Conservation (phyloP, 192 early-diverging fungal species). For the Gonapodya prolifera region DNA sequence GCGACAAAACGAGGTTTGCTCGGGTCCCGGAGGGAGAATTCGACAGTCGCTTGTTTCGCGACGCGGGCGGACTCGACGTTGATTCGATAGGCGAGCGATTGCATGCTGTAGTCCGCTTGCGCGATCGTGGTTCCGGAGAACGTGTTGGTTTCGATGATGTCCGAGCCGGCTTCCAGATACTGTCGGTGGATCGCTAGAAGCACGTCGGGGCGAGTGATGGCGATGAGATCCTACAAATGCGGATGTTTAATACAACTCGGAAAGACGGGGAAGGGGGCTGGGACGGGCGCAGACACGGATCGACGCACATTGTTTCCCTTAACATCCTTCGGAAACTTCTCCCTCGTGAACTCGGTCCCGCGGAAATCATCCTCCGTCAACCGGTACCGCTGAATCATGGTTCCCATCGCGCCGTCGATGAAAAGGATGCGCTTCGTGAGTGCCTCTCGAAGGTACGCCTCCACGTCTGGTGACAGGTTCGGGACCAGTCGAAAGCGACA, state of each 20-base stretch:
- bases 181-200: conserved; percentile 81
- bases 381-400: conserved; percentile 72
- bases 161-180: conserved; percentile 83
- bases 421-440: conserved; percentile 83
- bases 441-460: conserved; percentile 59
- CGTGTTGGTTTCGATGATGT: conserved; percentile 96
- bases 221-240: conserved; percentile 89
- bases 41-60: conserved; percentile 70
- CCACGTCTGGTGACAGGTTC: no score
- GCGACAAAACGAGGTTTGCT: conserved; percentile 82
- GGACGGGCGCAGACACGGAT: no score
- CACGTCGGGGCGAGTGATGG: conserved; percentile 76
- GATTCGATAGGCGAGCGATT: conserved; percentile 77
- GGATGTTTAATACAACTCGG: no score
- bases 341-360: conserved; percentile 70
- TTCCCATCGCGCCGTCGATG: conserved; percentile 95
- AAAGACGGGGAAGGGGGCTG: no score
- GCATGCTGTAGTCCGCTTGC: conserved; percentile 81
- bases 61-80: conserved; percentile 82
- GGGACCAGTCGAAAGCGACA: no score
- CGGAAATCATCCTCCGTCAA: conserved; percentile 79
- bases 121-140: conserved; percentile 85
- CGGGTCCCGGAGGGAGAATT: conserved; percentile 59
- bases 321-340: conserved; percentile 68
- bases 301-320: conserved; percentile 97